Evolutionary conservation across 371 early-diverging fungal species (phyloP), one percentile per base, ranked within the genome.

Genomic region (Syncephalis fuscata): DNA sequence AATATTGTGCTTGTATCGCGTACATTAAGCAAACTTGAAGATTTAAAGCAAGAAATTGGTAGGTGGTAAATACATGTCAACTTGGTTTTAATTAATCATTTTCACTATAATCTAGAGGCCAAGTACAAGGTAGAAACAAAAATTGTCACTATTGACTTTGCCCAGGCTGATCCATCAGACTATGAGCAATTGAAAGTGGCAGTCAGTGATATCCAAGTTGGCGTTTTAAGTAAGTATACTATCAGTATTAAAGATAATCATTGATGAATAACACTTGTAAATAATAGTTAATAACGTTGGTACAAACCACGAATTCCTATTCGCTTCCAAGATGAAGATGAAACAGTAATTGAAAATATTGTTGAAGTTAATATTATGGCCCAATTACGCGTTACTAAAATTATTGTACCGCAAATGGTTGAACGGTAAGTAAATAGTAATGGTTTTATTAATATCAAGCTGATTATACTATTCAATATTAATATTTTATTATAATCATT

Each of bases 1-100:
- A 96, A 96, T 57, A 52, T 97, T 16, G 60, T 95, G 22, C 68
- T 99, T 36, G 71, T 96, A 32, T 86, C 92, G 38, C 83, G 97
- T 50, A 88, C 83, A 40, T 60, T 66, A 55, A 71, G 75, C 39
- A 96, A 96, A 64, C 73, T 99, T 49, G 78, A 87, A 40, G 66
- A 60, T 19, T 66, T 92, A 47, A 80, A 80, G 10, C 64, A 69
- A 19, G 86, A 88, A 49, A 64, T 82, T 27, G 58, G 79, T 85
- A 67, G 48, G 59, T 46, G 19, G 16, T 48, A 8, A 16, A 20
- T n/a, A 15, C 39, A 2, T 19, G n/a, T 14, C 14, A 17, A 16
- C 3, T 21, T 44, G 4, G 15, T 14, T 49, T 14, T 36, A 22
- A 36, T 17, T 17, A 37, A 21, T 20, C 15, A 20, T 0, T 36